phyloP scores from a whole-genome alignment of 2,329 filamentous ascomycete species.

The Talaromyces atroroseus region DNA sequence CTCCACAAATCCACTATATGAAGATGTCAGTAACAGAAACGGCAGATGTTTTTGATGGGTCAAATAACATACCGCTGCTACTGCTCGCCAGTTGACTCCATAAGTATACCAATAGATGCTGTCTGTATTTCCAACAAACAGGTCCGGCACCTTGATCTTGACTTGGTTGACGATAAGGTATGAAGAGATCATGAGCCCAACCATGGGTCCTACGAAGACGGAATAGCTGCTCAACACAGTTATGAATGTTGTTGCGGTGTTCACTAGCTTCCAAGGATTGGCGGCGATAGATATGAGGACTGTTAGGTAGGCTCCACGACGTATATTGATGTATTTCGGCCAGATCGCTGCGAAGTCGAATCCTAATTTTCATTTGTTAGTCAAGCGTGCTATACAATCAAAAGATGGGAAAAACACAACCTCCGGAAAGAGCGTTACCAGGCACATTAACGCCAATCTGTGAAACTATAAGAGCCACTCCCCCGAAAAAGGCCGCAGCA shows the following conservation, averaged over 20 bases:
- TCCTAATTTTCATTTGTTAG: slow-evolving; percentile 24
- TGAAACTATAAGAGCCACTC: slow-evolving; percentile 21
- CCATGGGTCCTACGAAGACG: slow-evolving; percentile 46
- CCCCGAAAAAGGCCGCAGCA: slow-evolving; percentile 21
- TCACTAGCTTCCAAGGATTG: slow-evolving; percentile 23
- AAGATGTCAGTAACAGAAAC: slow-evolving; percentile 25
- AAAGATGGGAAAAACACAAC: not conserved
- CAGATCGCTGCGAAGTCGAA: slow-evolving; percentile 53
- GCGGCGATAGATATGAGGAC: slow-evolving; percentile 26
- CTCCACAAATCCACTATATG: slow-evolving; percentile 37
- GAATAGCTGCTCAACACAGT: slow-evolving; percentile 25
- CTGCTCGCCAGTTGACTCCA: slow-evolving; percentile 22
- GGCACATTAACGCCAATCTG: slow-evolving; percentile 25
- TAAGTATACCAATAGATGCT: slow-evolving; percentile 23
- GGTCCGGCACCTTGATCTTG: slow-evolving; percentile 37
- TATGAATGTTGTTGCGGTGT: slow-evolving; percentile 21
- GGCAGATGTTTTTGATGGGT: slow-evolving; percentile 2
- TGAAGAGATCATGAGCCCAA: slow-evolving; percentile 41
- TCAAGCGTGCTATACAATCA: not conserved
- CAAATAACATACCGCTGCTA: slow-evolving; percentile 23
- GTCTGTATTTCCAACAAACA: slow-evolving; percentile 34
- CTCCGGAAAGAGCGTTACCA: slow-evolving; percentile 21
- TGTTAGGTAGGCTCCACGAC: slow-evolving; percentile 49
- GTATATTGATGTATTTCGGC: slow-evolving; percentile 52
- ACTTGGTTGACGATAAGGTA: slow-evolving; percentile 39